These are phyloP conservation scores for Prillingera fragicola DNA, from an alignment of 1,284 basidiomycete species.

Conservation along the genomic window DNA sequence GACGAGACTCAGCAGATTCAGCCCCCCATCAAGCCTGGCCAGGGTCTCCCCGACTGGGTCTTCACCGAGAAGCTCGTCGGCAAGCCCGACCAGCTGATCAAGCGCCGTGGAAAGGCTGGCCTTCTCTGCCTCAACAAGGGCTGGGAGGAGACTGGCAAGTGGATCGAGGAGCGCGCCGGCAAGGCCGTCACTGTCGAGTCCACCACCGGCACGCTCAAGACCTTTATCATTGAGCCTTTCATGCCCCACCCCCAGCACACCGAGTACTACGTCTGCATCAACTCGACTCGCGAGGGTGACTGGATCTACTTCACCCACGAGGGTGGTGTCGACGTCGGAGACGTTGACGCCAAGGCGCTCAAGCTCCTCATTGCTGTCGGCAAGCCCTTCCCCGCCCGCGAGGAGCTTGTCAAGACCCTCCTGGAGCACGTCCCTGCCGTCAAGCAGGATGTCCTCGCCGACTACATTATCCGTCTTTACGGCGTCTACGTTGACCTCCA, in stretches of 20 bases:
- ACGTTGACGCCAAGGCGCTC: constrained; percentile 96
- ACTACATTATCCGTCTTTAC: constrained; percentile 94
- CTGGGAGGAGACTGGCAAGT: constrained; percentile 77
- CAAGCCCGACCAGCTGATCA: constrained; percentile 98
- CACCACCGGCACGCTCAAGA: constrained; percentile 89
- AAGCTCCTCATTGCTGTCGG: constrained; percentile 78
- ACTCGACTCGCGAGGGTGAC: constrained; percentile 90
- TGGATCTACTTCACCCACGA: constrained; percentile 98
- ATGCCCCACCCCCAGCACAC: constrained; percentile 87
- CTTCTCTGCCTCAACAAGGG: constrained; percentile 89
- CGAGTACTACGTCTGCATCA: constrained; percentile 98
- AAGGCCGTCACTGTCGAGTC: constrained; percentile 90
- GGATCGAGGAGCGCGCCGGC: constrained; percentile 86
- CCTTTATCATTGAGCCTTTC: constrained; percentile 98
- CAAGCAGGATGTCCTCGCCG: constrained; percentile 80
- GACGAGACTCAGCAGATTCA: constrained; percentile 72
- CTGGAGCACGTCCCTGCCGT: constrained; percentile 69
- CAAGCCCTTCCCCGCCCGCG: constrained; percentile 70
- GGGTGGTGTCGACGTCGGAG: constrained; percentile 97
- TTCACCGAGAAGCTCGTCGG: constrained; percentile 80
- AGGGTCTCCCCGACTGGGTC: constrained; percentile 75
- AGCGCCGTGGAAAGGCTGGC: constrained; percentile 97
- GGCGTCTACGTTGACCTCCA: constrained; percentile 95
- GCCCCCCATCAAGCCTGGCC: constrained; percentile 56
- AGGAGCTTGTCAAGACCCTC: constrained; percentile 65